Evolutionary conservation across 306 rosid genomes (phyloP).

Genomic region (Delonix regia): DNA sequence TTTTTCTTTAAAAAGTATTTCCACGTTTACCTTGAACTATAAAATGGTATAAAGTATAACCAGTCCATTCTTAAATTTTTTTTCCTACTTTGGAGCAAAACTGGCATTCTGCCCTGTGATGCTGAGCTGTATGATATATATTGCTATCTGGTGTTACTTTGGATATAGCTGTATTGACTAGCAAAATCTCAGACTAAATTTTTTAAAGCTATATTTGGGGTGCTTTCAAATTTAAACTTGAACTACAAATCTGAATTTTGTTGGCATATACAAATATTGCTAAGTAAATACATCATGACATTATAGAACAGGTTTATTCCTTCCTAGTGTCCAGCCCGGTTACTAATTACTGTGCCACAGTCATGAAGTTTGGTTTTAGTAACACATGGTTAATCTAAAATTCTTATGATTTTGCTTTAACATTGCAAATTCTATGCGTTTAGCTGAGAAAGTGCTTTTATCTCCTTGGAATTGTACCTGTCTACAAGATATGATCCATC

Average conservation of each 20-base stretch:
- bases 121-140: neutral
- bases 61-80: neutral
- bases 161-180: conserved; percentile 1
- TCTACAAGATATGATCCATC: conserved; percentile 69
- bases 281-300: conserved; percentile 17
- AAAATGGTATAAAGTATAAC: neutral
- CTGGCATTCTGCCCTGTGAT: conserved; percentile 13
- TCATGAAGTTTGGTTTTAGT: conserved; percentile 18
- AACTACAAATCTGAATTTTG: conserved; percentile 17
- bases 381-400: neutral
- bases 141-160: conserved; percentile 15
- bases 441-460: conserved; percentile 67
- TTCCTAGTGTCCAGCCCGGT: neutral
- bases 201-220: neutral
- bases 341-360: neutral
- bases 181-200: neutral
- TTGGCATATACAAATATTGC: conserved; percentile 3
- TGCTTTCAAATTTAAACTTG: conserved; percentile 4
- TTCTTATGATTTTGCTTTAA: conserved; percentile 28
- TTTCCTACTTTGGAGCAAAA: neutral
- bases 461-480: conserved; percentile 87
- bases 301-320: neutral
- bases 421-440: neutral
- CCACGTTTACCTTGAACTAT: neutral
- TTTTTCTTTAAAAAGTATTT: neutral